These are phyloP conservation scores for Cytospora piceae DNA, from an alignment of 2,329 filamentous ascomycete species.

Conservation along the genomic window DNA sequence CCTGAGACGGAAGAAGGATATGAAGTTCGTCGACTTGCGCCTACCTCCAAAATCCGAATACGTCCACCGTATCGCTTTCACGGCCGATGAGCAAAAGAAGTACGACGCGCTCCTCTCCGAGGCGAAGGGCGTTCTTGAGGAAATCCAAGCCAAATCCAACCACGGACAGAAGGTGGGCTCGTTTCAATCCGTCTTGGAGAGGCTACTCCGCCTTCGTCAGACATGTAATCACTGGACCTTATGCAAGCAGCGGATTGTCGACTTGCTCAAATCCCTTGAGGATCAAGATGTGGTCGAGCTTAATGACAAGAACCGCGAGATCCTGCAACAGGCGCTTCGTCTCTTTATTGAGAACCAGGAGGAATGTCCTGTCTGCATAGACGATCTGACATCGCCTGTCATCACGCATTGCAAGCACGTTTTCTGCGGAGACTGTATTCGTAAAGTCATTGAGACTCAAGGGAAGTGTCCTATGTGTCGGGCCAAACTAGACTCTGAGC, in stretches of 20 bases:
- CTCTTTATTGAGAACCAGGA: constrained; percentile 80
- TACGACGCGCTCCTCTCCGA: constrained; percentile 76
- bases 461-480: constrained; percentile 86
- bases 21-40: constrained; percentile 82
- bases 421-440: constrained; percentile 76
- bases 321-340: constrained; percentile 75
- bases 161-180: constrained; percentile 50
- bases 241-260: constrained; percentile 72
- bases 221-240: constrained; percentile 87
- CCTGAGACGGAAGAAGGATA: constrained; percentile 81
- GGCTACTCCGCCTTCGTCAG: constrained; percentile 81
- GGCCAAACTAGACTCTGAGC: constrained; percentile 61
- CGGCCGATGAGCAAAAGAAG: constrained; percentile 72
- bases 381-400: constrained; percentile 70
- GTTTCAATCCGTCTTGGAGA: constrained; percentile 78
- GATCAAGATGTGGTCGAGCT: constrained; percentile 69
- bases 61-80: constrained; percentile 74
- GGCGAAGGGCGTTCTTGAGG: constrained; percentile 71
- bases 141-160: constrained; percentile 55
- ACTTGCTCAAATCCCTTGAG: constrained; percentile 72
- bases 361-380: constrained; percentile 81
- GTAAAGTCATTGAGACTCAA: constrained; percentile 73
- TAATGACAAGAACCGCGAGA: constrained; percentile 70
- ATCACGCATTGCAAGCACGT: constrained; percentile 86
- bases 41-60: constrained; percentile 79